Percentiles rank a stretch among this genome's conserved stretches.
Conservation (phyloP, 805 yeast species). For the Sugiyamaella chiloensis region DNA sequence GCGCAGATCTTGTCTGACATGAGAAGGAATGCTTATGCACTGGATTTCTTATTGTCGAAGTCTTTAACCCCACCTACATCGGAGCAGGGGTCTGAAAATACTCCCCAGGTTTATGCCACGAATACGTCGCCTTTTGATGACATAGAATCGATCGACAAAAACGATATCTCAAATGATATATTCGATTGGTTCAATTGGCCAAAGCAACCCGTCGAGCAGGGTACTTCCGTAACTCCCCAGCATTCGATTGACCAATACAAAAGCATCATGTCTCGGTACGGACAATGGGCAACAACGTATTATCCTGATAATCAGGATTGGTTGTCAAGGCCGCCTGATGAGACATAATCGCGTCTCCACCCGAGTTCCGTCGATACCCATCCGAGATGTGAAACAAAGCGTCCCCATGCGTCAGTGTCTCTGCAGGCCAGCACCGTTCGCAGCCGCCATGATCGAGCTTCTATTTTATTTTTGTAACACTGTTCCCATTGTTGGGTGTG, state of each 20-base stretch:
- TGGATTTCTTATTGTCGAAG: slow-evolving; percentile 25
- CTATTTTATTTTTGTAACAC: too few relatives aligned
- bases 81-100: slow-evolving; percentile 2
- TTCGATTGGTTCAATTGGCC: slow-evolving; percentile 31
- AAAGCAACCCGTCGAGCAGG: slow-evolving; percentile 12
- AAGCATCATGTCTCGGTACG: slow-evolving; percentile 27
- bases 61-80: slow-evolving; percentile 7
- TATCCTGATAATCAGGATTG: slow-evolving; percentile 4
- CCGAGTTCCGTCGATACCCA: too few relatives aligned
- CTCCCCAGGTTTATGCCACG: background rate
- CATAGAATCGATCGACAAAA: slow-evolving; percentile 1
- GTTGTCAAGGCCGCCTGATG: background rate
- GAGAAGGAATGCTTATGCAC: slow-evolving; percentile 29
- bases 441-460: too few relatives aligned
- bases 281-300: background rate
- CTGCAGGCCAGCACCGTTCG: too few relatives aligned
- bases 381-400: too few relatives aligned
- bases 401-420: too few relatives aligned
- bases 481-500: too few relatives aligned
- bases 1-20: slow-evolving; percentile 28
- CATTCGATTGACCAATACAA: slow-evolving; percentile 21
- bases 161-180: slow-evolving; percentile 12
- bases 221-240: background rate
- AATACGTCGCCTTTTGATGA: background rate
- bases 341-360: too few relatives aligned